A percentile compares a stretch with the other conserved stretches of the same genome.
Conservation (phyloP, 164 flowering plant genomes). For the Annona cherimola region DNA sequence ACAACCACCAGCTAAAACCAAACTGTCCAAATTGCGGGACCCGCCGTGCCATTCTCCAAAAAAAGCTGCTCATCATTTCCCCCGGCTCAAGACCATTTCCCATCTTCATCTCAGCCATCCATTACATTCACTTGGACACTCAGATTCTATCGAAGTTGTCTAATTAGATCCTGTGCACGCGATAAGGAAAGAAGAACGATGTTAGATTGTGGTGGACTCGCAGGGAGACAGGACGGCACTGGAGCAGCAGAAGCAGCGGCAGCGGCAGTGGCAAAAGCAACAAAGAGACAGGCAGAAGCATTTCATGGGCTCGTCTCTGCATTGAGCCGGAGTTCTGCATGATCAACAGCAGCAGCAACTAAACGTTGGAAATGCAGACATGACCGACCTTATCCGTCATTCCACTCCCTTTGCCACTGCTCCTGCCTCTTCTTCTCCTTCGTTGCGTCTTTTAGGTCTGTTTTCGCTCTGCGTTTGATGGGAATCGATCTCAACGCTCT, state of each 20-base stretch:
- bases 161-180: neutral
- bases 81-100: too few species aligned
- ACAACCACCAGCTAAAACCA: neutral
- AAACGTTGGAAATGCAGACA: slow-evolving; percentile 8
- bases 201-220: neutral
- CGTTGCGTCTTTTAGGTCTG: slow-evolving; percentile 13
- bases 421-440: slow-evolving; percentile 22
- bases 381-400: slow-evolving; percentile 10
- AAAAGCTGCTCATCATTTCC: too few species aligned
- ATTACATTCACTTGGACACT: neutral
- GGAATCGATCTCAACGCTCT: slow-evolving; percentile 61
- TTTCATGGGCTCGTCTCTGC: neutral
- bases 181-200: neutral
- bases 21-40: neutral
- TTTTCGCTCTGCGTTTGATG: slow-evolving; percentile 22
- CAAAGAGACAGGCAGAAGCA: neutral
- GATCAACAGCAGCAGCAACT: neutral
- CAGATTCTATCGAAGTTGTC: neutral
- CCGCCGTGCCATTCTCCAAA: neutral
- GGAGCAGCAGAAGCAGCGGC: neutral
- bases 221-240: neutral
- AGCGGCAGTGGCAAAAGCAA: neutral
- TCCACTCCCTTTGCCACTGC: slow-evolving; percentile 3
- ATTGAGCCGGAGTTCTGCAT: too few species aligned
- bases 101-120: neutral